Evolutionary conservation across 169 alveolate genomes (phyloP), one percentile per base, ranked within the genome.

Genomic region (Cryptosporidium bovis): DNA sequence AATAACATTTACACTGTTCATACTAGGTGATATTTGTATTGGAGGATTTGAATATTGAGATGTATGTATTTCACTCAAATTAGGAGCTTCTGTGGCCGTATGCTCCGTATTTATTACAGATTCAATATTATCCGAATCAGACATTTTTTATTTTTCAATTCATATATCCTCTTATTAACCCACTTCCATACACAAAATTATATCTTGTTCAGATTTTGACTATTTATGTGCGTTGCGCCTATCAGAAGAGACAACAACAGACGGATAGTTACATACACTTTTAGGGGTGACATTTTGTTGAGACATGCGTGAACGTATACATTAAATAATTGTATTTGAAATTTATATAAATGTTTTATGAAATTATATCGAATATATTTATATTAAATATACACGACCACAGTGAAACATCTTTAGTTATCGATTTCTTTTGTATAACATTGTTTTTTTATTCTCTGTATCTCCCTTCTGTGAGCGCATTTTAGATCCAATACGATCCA

Each of bases 261-360:
- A 77, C 87, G 87, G 87, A 77, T 77, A 77, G 87, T 77, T 77
- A 77, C 87, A 77, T 77, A 77, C 87, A 77, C 87, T 77, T 77
- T 56, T 46, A 56, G 60, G 87, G 87, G 84, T 71, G 84, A 71
- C 84, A 71, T 53, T 71, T 53, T 71, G 66, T 27, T 24, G 40
- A 64, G 84, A 64, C 53, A 31, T 51, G 82, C 65, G 82, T 67
- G 65, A 31, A 51, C 65, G 65, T 50, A 67, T 51, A 46, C 62
- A 67, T 48, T 67, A 67, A 67, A 20, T 67, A 67, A 16, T 67
- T 67, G 31, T 67, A 67, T 67, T 64, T 67, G 82, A 67, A 67
- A 67, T 67, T 67, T 29, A 51, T 67, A 67, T 67, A 64, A 46
- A 40, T 40, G 10, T 40, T 40, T 40, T 40, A 40, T 40, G 48